Conservation (phyloP, 1,284 basidiomycete species). For the Ustilago esculenta region DNA sequence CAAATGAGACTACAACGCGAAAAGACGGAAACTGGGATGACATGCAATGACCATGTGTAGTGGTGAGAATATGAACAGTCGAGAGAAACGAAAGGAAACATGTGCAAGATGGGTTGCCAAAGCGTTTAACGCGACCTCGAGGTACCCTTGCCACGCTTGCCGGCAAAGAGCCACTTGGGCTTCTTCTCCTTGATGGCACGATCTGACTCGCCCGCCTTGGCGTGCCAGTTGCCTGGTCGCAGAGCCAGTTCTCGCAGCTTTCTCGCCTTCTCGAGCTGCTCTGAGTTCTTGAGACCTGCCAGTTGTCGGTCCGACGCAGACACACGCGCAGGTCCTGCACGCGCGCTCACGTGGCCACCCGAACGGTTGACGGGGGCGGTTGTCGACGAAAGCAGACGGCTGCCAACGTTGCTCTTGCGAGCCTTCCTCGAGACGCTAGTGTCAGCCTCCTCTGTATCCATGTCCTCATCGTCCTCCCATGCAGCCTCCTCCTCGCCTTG, state of each 20-base stretch:
- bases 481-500: conserved; percentile 68
- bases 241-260: conserved; percentile 56
- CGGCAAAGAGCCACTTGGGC: conserved; percentile 65
- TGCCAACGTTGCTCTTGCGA: conserved; percentile 74
- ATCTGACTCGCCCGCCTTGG: conserved; percentile 64
- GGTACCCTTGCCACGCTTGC: conserved; percentile 64
- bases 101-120: background rate
- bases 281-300: conserved; percentile 57
- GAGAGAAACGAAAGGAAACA: conserved; percentile 2
- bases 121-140: conserved; percentile 57
- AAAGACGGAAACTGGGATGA: conserved; percentile 13
- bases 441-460: conserved; percentile 64
- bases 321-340: conserved; percentile 62
- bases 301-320: conserved; percentile 58
- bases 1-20: conserved; percentile 12
- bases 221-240: conserved; percentile 59
- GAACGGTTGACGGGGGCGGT: conserved; percentile 53
- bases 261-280: conserved; percentile 59
- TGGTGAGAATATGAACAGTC: conserved; percentile 1
- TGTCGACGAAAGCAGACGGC: conserved; percentile 43
- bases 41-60: conserved; percentile 14
- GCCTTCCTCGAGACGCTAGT: conserved; percentile 52
- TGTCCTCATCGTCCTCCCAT: conserved; percentile 72
- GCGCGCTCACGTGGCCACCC: conserved; percentile 57
- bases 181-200: conserved; percentile 62